Evolutionary conservation across 148 eudicot species (phyloP), one percentile per base, ranked within the genome.

Genomic region (Cornus florida): DNA sequence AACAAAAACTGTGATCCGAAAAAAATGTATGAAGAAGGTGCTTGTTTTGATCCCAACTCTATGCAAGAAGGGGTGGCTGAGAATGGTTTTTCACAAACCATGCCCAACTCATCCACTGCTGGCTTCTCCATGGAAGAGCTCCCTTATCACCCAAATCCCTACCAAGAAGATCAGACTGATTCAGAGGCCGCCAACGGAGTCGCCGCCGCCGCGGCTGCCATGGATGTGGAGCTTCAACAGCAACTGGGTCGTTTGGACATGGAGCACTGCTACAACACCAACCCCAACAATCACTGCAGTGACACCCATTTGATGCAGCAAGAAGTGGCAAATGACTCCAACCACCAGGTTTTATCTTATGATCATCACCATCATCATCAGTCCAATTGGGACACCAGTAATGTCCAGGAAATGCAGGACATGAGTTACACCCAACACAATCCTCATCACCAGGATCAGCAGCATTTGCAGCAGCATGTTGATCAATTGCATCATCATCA

Each of bases 1-100:
- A 46, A 33, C 10, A 75, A 78, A 41, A 53, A 4, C 14, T 59
- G 56, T 62, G 39, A 76, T 31, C 28, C 72, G 28, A 11, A 78
- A 78, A 78, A 79, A 80, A 87, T 91, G 90, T 86, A 82, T 83
- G 85, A 74, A 83, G 85, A 83, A 12, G 78, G 62, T 82, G 77
- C 70, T 76, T 86, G 89, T 77, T 86, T 86, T 85, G 89, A 88
- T 87, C 92, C 89, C 56, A 83, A 83, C 79, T 85, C 43, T 68
- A 81, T 83, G 75, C 87, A 86, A 60, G 78, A 82, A 69, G 81
- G 69, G 32, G 75, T 83, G 41, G 32, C 80, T 12, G 84, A 90
- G 76, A 81, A 83, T 83, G 91, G 84, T 7, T 89, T 80, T 76
- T 79, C 92, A 3, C 90, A 89, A 70, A 74, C 8, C 28, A 2